Evolutionary conservation across 2,329 filamentous ascomycete genomes (phyloP), one percentile per base, ranked within the genome.

Genomic region (Aspergillus puulaauensis): DNA sequence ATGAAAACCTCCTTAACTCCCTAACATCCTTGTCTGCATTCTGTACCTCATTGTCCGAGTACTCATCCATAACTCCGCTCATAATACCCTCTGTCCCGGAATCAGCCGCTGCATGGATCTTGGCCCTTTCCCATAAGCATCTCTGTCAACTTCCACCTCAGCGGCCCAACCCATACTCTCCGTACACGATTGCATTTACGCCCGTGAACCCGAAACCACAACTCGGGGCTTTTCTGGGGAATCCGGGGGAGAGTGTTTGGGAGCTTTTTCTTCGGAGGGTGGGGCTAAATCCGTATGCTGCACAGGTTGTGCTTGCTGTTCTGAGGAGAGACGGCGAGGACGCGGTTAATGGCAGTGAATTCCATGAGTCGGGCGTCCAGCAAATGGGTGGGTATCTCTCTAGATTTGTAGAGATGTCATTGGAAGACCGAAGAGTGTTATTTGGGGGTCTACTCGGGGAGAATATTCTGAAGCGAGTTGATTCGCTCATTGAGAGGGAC

Each of bases 221-320:
- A 45, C 27, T 53, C 19, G 46, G 23, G 48, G 27, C 57, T 46
- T 63, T 23, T 17, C 41, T 60, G 49, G 71, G 66, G 31, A 68
- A 85, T 31, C 65, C 83, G 7, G 72, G 84, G 0, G 88, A 90
- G 71, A 87, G 86, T 1, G 70, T 77, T 35, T 90, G 86, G 86
- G 90, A 92, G 69, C 46, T 84, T 9, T 89, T 90, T 60, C 76
- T 93, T 23, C 79, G 88, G 14, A 77, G 80, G 23, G 80, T 82
- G 1, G 90, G 90, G 0, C 71, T 91, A 68, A 92, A 93, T 70
- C 81, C 84, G 0, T 91, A 85, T 68, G 89, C 88, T 2, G 89
- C 90, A 3, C 89, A 91, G 68, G 77, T 79, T 9, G 77, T 91
- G 2, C 73, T 90, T 35, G 54, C 50, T 17, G 47, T 60, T 7